Evolutionary conservation across 345 rosid species (phyloP).

Genomic region (Gossypium turneri): DNA sequence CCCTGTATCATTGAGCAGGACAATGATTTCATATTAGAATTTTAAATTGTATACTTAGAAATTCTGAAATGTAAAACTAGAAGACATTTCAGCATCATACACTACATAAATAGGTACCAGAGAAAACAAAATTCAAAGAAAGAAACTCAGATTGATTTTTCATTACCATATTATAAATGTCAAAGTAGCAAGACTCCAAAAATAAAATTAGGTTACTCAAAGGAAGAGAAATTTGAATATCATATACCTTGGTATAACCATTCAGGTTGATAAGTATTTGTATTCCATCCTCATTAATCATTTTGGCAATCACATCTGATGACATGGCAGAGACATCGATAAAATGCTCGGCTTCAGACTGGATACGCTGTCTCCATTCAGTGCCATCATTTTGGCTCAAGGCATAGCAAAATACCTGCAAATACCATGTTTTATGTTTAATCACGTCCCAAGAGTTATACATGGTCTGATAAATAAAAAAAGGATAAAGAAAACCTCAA

Average conservation of each 20-base stretch:
- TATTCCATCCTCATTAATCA: slow-evolving; percentile 78
- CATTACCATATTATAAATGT: neutral
- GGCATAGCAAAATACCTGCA: slow-evolving; percentile 92
- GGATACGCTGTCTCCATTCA: slow-evolving; percentile 94
- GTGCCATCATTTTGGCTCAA: slow-evolving; percentile 92
- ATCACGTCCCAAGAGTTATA: neutral
- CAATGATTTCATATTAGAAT: neutral
- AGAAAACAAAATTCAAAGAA: neutral
- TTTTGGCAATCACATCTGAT: slow-evolving; percentile 79
- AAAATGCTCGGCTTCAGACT: slow-evolving; percentile 90
- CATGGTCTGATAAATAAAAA: neutral
- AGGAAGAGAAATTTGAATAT: slow-evolving; percentile 5
- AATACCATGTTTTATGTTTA: slow-evolving; percentile 9
- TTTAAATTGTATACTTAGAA: neutral
- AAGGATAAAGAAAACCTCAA: slow-evolving; percentile 49
- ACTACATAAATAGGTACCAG: neutral
- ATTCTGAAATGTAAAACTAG: slow-evolving; percentile 6
- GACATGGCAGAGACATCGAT: slow-evolving; percentile 86
- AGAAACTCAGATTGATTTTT: neutral
- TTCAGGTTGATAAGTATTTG: slow-evolving; percentile 89
- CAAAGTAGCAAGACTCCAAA: neutral
- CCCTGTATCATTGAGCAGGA: slow-evolving; percentile 51
- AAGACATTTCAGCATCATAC: neutral
- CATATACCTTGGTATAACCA: slow-evolving; percentile 87
- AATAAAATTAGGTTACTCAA: neutral